These are phyloP conservation scores for Tilletia indica DNA, from an alignment of 1,284 basidiomycete genomes.

Conservation along the genomic window DNA sequence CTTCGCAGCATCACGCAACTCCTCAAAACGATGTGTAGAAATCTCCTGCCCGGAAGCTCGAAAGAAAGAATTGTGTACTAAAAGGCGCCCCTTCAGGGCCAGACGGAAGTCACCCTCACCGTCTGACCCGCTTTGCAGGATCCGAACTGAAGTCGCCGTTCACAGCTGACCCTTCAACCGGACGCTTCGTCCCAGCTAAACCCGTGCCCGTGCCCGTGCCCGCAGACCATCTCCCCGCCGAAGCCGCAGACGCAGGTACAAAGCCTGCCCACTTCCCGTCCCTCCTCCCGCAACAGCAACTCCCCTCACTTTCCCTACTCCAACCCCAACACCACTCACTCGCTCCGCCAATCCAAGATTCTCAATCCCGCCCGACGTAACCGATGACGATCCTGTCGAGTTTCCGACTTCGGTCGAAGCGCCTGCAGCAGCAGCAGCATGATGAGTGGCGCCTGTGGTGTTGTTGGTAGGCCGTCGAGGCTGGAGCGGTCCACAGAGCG, in stretches of 20 bases:
- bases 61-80: neutral
- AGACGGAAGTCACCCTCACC: neutral
- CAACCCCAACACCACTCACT: constrained; percentile 6
- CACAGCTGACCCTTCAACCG: neutral
- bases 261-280: neutral
- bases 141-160: neutral
- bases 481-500: constrained; percentile 13
- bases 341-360: constrained; percentile 8
- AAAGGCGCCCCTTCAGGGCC: neutral
- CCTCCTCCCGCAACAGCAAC: too few species aligned
- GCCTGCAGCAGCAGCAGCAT: too few species aligned
- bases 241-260: neutral
- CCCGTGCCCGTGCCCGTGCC: neutral
- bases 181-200: neutral
- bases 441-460: too few species aligned
- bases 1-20: neutral
- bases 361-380: neutral
- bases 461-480: neutral
- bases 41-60: too few species aligned
- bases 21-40: too few species aligned
- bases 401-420: too few species aligned
- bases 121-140: neutral
- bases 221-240: neutral
- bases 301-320: constrained; percentile 1
- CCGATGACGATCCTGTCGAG: too few species aligned